Conservation (phyloP, 2,329 filamentous ascomycete genomes). For the Grosmannia huntii region DNA sequence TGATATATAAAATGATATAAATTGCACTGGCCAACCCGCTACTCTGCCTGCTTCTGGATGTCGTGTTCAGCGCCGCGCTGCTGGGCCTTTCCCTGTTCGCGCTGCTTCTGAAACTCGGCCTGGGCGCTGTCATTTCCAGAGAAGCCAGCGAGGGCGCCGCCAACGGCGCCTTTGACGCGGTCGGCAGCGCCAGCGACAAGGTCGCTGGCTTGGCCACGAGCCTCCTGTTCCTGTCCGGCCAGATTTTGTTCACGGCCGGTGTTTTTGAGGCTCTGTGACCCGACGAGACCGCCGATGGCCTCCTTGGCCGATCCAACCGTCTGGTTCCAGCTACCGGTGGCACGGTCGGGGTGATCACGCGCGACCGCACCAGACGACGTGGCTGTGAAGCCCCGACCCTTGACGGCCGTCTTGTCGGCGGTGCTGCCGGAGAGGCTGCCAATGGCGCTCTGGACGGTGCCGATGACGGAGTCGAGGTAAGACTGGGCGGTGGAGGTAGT, state of each 20-base stretch:
- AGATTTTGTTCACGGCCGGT: constrained; percentile 66
- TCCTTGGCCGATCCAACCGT: constrained; percentile 82
- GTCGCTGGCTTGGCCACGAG: constrained; percentile 68
- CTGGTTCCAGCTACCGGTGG: constrained; percentile 70
- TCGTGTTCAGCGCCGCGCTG: constrained; percentile 76
- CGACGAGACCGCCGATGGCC: constrained; percentile 59
- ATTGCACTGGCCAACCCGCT: no score
- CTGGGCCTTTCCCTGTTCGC: constrained; percentile 67
- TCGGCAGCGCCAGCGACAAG: constrained; percentile 52
- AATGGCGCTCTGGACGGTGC: constrained; percentile 57
- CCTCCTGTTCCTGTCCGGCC: constrained; percentile 69
- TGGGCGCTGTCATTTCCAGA: constrained; percentile 58
- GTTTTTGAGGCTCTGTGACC: constrained; percentile 57
- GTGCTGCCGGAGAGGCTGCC: constrained; percentile 62
- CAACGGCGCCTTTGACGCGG: constrained; percentile 55
- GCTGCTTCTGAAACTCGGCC: constrained; percentile 51
- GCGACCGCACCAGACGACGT: constrained; percentile 57
- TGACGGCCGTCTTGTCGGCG: constrained; percentile 52
- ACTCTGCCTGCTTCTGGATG: constrained; percentile 65
- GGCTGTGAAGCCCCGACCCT: constrained; percentile 59
- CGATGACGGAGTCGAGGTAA: constrained; percentile 59
- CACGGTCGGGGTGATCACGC: constrained; percentile 60
- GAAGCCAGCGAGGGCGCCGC: constrained; percentile 56
- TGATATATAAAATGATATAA: no score
- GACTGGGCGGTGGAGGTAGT: constrained; percentile 64